Percentiles rank a stretch among this genome's conserved stretches.
Conservation (phyloP, 257 asterid species). For the Lycium barbarum region DNA sequence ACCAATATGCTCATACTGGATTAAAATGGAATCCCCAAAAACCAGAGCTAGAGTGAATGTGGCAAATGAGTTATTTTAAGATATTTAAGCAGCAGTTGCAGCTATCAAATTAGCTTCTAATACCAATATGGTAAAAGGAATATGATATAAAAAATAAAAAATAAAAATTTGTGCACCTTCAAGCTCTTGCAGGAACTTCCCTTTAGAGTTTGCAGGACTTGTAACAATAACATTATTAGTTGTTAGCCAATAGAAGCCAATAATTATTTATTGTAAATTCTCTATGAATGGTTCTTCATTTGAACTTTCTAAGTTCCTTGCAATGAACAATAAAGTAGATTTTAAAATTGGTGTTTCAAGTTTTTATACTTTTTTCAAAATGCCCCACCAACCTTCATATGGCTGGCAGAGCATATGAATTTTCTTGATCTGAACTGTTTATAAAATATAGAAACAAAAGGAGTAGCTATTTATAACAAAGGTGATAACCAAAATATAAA, state of each 20-base stretch:
- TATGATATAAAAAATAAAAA: background rate
- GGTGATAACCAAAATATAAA: too few relatives aligned
- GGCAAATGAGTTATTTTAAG: background rate
- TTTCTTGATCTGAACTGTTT: too few relatives aligned
- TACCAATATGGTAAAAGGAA: background rate
- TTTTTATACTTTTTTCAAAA: too few relatives aligned
- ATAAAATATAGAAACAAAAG: too few relatives aligned
- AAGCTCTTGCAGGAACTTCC: background rate
- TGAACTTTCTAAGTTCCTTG: background rate
- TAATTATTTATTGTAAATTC: background rate
- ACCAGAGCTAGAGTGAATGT: too few relatives aligned
- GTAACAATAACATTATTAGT: background rate
- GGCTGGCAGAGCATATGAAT: too few relatives aligned
- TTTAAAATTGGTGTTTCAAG: background rate
- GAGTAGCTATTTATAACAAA: too few relatives aligned
- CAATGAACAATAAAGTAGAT: background rate
- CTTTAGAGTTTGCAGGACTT: background rate
- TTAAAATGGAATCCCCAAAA: too few relatives aligned
- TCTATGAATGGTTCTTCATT: background rate
- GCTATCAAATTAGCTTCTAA: background rate
- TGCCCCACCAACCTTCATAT: too few relatives aligned
- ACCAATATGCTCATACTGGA: too few relatives aligned
- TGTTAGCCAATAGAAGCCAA: background rate
- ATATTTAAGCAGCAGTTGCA: background rate
- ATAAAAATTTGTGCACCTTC: background rate